Evolutionary conservation across 768 basidiomycete genomes (phyloP), one percentile per base, ranked within the genome.

Genomic region (Scleroderma citrinum): DNA sequence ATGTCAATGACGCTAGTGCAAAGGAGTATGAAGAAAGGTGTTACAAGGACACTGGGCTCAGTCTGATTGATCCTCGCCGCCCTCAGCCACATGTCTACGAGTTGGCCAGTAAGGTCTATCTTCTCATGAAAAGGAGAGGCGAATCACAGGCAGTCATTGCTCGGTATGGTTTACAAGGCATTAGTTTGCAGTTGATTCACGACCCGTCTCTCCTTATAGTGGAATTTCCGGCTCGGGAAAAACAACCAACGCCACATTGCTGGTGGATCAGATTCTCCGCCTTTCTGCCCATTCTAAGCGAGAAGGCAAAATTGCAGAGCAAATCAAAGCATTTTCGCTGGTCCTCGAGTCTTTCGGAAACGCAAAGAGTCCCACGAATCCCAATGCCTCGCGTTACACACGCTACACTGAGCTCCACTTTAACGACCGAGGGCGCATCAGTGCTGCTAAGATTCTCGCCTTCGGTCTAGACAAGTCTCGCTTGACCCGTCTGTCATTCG

Each of bases 171-270:
- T 48, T 45, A 45, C 48, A 44, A 44, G 32, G 44, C 44, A 36
- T 32, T 30, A 47, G 47, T 48, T n/a, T 37, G 52, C 43, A 37
- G 35, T 29, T 50, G 45, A 30, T 37, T 54, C 55, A 50, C 62
- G 40, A 59, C 49, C 24, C 48, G 20, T 7, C 32, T 19, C 34
- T 37, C 41, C 34, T 45, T 47, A 6, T 46, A 85, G 83, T 49
- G 83, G 83, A 17, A 72, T 82, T 52, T 81, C 82, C 13, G 82
- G 78, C 30, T 80, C 83, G 4, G 83, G 83, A 16, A 81, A 83
- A 59, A 71, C 78, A 0, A 68, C 71, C 51, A 77, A 71, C 47
- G 69, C 71, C 12, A 70, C 75, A 20, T 71, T 84, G 39, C 63
- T 85, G 52, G 65, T 76, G 29, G 74, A 78, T 51, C 83, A 85